phyloP scores from a whole-genome alignment of 2,329 filamentous ascomycete species.

The Scedosporium apiospermum region DNA sequence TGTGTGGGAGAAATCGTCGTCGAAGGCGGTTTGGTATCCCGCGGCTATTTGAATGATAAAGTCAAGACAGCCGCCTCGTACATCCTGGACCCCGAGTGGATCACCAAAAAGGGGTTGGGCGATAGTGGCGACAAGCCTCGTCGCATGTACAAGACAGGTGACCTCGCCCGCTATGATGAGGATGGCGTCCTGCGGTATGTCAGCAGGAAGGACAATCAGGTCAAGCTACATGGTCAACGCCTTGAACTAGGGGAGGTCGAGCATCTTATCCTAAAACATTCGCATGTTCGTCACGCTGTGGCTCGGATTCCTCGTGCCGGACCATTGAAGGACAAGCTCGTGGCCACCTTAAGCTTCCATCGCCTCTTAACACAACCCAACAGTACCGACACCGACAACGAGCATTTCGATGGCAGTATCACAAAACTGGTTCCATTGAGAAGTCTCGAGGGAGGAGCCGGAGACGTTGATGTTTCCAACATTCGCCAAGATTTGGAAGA shows the following conservation, averaged over 20 bases:
- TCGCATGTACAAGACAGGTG: constrained; percentile 13
- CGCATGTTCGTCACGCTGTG: not conserved
- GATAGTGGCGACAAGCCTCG: constrained; percentile 17
- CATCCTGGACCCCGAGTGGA: constrained; percentile 30
- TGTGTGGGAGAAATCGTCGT: constrained; percentile 26
- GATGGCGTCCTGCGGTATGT: constrained; percentile 15
- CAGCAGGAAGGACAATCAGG: constrained; percentile 16
- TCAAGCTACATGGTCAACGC: constrained; percentile 87
- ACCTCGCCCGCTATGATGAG: constrained; percentile 10
- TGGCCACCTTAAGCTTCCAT: not conserved
- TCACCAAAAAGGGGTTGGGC: constrained; percentile 26
- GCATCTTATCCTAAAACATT: constrained; percentile 48
- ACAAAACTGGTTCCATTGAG: not conserved
- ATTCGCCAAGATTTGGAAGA: not conserved
- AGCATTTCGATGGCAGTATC: not conserved
- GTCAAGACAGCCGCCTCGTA: constrained; percentile 33
- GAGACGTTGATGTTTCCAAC: not conserved
- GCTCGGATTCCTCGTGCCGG: not conserved
- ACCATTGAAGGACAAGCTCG: not conserved
- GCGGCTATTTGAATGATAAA: constrained; percentile 37
- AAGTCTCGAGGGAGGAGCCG: not conserved
- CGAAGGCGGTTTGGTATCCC: constrained; percentile 33
- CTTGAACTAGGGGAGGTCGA: constrained; percentile 95
- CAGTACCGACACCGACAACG: too few species aligned
- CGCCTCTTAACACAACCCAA: too few species aligned